A percentile compares a stretch with the other conserved stretches of the same genome.
Evolutionary conservation across 306 rosid species (phyloP).

Genomic region (Ochetophila trinervis): DNA sequence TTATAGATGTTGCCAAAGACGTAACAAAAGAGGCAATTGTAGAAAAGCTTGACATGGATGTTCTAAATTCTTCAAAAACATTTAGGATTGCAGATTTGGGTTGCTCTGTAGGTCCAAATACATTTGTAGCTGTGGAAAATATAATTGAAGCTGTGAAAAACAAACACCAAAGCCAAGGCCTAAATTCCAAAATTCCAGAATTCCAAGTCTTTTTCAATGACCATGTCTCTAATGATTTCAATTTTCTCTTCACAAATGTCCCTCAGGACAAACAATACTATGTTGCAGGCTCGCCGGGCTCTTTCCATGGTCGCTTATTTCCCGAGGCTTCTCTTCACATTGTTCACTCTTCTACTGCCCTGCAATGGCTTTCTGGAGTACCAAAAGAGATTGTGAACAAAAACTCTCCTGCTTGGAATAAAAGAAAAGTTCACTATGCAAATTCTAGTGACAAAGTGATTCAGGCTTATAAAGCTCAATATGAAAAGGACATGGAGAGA

Average conservation of each 20-base stretch:
- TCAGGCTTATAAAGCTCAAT: slow-evolving; percentile 28
- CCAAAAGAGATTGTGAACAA: slow-evolving; percentile 15
- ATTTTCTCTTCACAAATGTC: slow-evolving; percentile 27
- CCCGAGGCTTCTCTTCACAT: slow-evolving; percentile 28
- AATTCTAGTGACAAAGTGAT: slow-evolving; percentile 12
- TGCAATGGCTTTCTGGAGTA: slow-evolving; percentile 38
- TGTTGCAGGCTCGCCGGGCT: slow-evolving; percentile 30
- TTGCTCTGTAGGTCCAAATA: no score
- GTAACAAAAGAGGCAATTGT: slow-evolving; percentile 18
- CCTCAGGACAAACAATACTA: slow-evolving; percentile 15
- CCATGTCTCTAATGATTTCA: slow-evolving; percentile 38
- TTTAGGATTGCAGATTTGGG: slow-evolving; percentile 38
- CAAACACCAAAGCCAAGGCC: slow-evolving; percentile 9
- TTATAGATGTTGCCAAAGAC: slow-evolving; percentile 1
- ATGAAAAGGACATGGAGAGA: slow-evolving; percentile 29
- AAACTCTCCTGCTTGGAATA: slow-evolving; percentile 25
- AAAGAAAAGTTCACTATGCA: slow-evolving; percentile 21
- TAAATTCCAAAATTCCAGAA: slow-evolving; percentile 1
- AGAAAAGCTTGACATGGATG: slow-evolving; percentile 20
- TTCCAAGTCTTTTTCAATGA: slow-evolving; percentile 39
- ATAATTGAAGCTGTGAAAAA: slow-evolving; percentile 23
- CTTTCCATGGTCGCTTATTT: slow-evolving; percentile 31
- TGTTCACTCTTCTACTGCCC: slow-evolving; percentile 27
- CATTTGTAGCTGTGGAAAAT: slow-evolving; percentile 30
- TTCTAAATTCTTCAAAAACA: slow-evolving; percentile 10